Percentiles rank a stretch among this genome's conserved stretches.
Evolutionary conservation across 106 monocot species (phyloP).

Genomic region (Acanthochlamys bracteata): DNA sequence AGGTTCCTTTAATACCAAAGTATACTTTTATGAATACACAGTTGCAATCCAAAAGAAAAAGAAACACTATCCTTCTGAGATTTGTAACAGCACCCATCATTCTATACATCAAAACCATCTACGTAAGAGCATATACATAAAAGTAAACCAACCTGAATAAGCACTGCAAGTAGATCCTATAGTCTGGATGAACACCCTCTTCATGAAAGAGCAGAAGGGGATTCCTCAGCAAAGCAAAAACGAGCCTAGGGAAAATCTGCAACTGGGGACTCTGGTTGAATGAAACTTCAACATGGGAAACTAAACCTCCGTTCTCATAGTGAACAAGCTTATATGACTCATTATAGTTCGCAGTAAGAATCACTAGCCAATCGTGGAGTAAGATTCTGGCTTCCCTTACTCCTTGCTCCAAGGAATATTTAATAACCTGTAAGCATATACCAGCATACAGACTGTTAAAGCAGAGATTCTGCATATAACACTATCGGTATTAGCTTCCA

Average conservation of each 20-base stretch:
- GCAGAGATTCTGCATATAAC: too few relatives aligned
- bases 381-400: slow-evolving; percentile 88
- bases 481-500: too few relatives aligned
- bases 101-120: too few relatives aligned
- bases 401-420: slow-evolving; percentile 90
- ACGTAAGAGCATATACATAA: too few relatives aligned
- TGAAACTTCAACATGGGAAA: slow-evolving; percentile 46
- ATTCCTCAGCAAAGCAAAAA: slow-evolving; percentile 85
- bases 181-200: slow-evolving; percentile 96
- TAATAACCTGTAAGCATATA: slow-evolving; percentile 82
- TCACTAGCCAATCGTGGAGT: slow-evolving; percentile 93
- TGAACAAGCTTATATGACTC: slow-evolving; percentile 50
- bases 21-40: too few relatives aligned
- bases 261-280: slow-evolving; percentile 86
- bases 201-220: slow-evolving; percentile 94
- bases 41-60: too few relatives aligned
- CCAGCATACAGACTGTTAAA: too few relatives aligned
- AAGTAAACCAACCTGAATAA: slow-evolving; percentile 66
- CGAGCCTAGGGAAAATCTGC: slow-evolving; percentile 75
- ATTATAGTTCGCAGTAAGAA: slow-evolving; percentile 83
- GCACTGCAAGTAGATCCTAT: slow-evolving; percentile 85
- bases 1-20: too few relatives aligned
- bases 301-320: slow-evolving; percentile 24
- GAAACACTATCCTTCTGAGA: too few relatives aligned
- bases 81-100: too few relatives aligned